Conservation (phyloP, 2,329 filamentous ascomycete species). For the Lachnellula occidentalis region DNA sequence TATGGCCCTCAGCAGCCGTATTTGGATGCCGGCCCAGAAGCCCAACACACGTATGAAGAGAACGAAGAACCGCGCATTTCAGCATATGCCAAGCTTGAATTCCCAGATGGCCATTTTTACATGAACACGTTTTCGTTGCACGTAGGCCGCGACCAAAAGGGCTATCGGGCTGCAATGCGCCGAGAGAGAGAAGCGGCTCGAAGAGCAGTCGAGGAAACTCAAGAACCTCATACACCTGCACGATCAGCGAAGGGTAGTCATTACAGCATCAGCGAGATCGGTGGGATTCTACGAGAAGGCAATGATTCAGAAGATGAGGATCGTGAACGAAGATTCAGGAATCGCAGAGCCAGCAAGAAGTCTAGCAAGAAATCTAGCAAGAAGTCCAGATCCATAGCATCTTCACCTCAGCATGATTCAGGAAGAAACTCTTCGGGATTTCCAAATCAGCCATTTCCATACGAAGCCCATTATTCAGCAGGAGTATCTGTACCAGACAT, state of each 20-base stretch:
- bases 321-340: conserved; percentile 39
- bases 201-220: conserved; percentile 40
- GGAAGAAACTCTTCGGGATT: conserved; percentile 28
- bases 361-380: conserved; percentile 37
- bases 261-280: conserved; percentile 55
- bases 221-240: conserved; percentile 42
- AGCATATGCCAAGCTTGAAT: conserved; percentile 56
- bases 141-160: conserved; percentile 66
- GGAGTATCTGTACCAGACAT: conserved; percentile 50
- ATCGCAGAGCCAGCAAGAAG: conserved; percentile 31
- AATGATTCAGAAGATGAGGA: conserved; percentile 55
- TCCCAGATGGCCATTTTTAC: conserved; percentile 71
- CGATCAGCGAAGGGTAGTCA: conserved; percentile 42
- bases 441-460: conserved; percentile 31
- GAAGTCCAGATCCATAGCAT: conserved; percentile 42
- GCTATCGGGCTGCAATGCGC: conserved; percentile 43
- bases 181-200: conserved; percentile 43
- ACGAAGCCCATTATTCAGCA: conserved; percentile 43
- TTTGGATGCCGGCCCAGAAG: neutral
- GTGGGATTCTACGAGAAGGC: conserved; percentile 61
- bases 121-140: conserved; percentile 71
- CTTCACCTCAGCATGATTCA: conserved; percentile 33
- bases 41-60: neutral
- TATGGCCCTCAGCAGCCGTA: neutral
- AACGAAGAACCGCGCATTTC: conserved; percentile 26